Conservation (phyloP, 2,329 filamentous ascomycete species). For the Fusarium oxysporum region DNA sequence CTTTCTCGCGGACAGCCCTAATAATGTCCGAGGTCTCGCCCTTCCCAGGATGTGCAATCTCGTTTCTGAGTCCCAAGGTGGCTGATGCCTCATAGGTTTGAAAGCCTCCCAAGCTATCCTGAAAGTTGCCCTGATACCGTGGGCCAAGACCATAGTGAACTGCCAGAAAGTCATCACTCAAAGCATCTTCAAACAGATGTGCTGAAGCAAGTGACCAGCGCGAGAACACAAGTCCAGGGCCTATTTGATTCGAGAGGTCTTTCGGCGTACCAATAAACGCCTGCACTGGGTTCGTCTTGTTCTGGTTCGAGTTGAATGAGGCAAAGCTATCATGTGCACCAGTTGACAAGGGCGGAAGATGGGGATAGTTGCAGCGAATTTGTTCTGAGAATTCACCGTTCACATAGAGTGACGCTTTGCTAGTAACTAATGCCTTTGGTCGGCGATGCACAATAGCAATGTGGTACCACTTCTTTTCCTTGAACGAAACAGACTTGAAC, state of each 20-base stretch:
- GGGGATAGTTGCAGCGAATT: conserved; percentile 87
- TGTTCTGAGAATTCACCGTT: conserved; percentile 96
- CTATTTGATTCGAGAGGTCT: conserved; percentile 82
- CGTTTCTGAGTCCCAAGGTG: conserved; percentile 88
- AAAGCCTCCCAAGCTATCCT: conserved; percentile 94
- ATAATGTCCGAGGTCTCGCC: conserved; percentile 94
- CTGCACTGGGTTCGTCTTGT: conserved; percentile 78
- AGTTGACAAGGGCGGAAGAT: conserved; percentile 74
- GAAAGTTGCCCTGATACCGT: conserved; percentile 94
- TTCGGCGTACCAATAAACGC: conserved; percentile 94
- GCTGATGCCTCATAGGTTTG: conserved; percentile 97
- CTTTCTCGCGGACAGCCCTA: conserved; percentile 86
- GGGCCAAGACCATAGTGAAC: conserved; percentile 92
- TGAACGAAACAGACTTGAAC: conserved; percentile 86
- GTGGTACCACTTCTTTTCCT: conserved; percentile 89
- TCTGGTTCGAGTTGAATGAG: conserved; percentile 70
- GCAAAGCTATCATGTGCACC: conserved; percentile 75
- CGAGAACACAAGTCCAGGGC: conserved; percentile 78
- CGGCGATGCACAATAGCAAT: conserved; percentile 87
- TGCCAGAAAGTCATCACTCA: conserved; percentile 91
- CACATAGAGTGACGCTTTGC: conserved; percentile 88
- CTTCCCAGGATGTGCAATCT: conserved; percentile 88
- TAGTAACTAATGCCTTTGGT: conserved; percentile 78
- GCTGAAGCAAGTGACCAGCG: conserved; percentile 92
- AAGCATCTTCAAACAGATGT: conserved; percentile 85